Percentiles rank a stretch among this genome's conserved stretches.
Conservation (phyloP, 768 basidiomycete species). For the Clavulina sp. region DNA sequence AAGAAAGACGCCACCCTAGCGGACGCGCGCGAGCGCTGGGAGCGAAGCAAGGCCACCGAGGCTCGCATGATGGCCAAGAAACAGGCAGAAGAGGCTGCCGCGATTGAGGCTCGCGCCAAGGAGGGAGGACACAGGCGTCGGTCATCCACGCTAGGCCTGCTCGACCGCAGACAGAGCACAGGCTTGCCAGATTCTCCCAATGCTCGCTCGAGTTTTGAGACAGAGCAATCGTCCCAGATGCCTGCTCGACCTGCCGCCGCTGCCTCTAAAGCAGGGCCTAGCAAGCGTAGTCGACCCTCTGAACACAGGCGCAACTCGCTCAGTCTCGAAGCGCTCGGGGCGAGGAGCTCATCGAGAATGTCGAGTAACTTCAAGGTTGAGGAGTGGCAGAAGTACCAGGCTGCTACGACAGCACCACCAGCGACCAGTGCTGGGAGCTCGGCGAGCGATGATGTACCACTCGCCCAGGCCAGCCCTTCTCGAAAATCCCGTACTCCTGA, state of each 20-base stretch:
- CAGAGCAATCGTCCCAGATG: neutral
- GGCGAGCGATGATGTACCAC: too few species aligned
- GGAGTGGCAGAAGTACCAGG: constrained; percentile 1
- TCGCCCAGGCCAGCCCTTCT: too few species aligned
- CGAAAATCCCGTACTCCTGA: too few species aligned
- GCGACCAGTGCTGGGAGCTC: neutral
- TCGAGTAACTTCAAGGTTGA: neutral
- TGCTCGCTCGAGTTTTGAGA: neutral
- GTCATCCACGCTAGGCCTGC: neutral
- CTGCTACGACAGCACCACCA: neutral
- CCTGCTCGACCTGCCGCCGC: neutral
- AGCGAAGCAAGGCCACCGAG: constrained; percentile 54
- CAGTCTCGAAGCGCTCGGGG: neutral
- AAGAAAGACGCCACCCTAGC: constrained; percentile 58
- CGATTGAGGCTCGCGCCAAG: neutral
- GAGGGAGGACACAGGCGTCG: neutral
- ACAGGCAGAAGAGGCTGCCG: constrained; percentile 39
- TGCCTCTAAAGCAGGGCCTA: neutral
- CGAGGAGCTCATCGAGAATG: neutral
- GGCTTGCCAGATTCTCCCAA: too few species aligned
- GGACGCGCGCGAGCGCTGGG: constrained; percentile 70
- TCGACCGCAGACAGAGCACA: neutral
- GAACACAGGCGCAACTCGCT: neutral
- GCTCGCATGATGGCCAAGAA: constrained; percentile 53
- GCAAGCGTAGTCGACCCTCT: neutral